Base-by-base conservation (phyloP, 2,329 filamentous ascomycete species). In the Colletotrichum karsti region DNA sequence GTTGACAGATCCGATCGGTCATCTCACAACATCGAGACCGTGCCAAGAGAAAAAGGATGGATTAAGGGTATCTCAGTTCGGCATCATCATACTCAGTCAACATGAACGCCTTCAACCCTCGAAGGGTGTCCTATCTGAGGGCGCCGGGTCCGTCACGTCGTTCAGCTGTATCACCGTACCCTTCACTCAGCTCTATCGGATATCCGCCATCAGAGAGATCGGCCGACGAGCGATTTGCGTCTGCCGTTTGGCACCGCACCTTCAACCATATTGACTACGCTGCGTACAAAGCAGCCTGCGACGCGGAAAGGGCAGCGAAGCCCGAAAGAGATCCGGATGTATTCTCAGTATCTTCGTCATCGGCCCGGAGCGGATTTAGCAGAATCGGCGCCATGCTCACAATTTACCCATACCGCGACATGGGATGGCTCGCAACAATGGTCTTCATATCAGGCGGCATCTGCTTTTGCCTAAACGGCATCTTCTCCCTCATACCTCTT, bases 81-180 rank as follows among this genome's bases (percentile, higher is more conserved):
- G 57, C 35, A 48, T 3, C 26, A 35, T 10, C 37, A 39, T 1
- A 12, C 3, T n/a, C 41, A 58, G 22, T 24, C 64, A 67, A 42
- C 30, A 68, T 68, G 65, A 68, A 68, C 61, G 62, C 37, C 48
- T 68, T 58, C 60, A 68, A 68, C 65, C 65, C 65, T 8, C 65
- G 65, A n/a, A 55, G 65, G 60, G 65, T 65, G 44, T 65, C 65
- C 3, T 68, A 68, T 24, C 61, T 68, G 13, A 53, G 65, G 18
- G 30, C 65, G 13, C 46, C 65, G 10, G 61, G 46, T 3, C 7
- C 46, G 50, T 28, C 24, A 26, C 64, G 41, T 18, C 22, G 33
- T 5, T n/a, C 59, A 5, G 64, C 41, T 42, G 53, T 41, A 15
- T 59, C 65, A n/a, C 53, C 60, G 10, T 65, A 68, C 20, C 65